A percentile compares a stretch with the other conserved stretches of the same genome.
Conservation (phyloP, 352 stramenopile genomes). For the Globisporangium mamillatum region DNA sequence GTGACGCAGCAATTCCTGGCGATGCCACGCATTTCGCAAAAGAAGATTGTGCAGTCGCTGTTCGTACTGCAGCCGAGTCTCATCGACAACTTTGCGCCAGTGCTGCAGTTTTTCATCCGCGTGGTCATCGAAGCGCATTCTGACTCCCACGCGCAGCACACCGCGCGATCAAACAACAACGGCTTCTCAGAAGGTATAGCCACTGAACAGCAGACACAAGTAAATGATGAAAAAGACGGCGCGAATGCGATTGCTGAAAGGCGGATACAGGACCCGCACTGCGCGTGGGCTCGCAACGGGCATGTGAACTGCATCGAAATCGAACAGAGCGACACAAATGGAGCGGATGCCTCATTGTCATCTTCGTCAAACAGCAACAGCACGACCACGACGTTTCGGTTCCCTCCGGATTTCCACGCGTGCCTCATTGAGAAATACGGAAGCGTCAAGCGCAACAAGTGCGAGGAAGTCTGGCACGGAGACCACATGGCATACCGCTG, state of each 20-base stretch:
- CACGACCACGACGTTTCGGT: conserved; percentile 25
- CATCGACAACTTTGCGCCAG: conserved; percentile 37
- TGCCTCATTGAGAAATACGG: conserved; percentile 57
- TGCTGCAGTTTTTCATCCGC: conserved; percentile 69
- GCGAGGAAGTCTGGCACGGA: conserved; percentile 84
- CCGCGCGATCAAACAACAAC: background rate
- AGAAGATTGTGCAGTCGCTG: conserved; percentile 40
- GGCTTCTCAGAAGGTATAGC: background rate
- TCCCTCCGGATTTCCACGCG: conserved; percentile 36
- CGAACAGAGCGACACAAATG: conserved; percentile 28
- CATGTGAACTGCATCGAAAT: conserved; percentile 32
- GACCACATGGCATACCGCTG: conserved; percentile 87
- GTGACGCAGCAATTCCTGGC: conserved; percentile 42
- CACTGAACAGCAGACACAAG: background rate
- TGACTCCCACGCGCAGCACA: conserved; percentile 20
- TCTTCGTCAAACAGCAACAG: background rate
- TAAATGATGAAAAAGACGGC: conserved; percentile 8
- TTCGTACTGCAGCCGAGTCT: conserved; percentile 42
- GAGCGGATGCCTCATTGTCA: background rate
- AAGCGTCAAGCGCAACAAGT: conserved; percentile 72
- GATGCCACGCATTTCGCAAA: conserved; percentile 34
- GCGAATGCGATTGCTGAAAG: conserved; percentile 26
- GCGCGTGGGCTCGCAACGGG: conserved; percentile 35
- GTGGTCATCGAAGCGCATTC: conserved; percentile 54
- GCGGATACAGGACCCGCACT: conserved; percentile 9